Evolutionary conservation across 2,329 filamentous ascomycete species (phyloP), one percentile per base, ranked within the genome.

Genomic region (Pezicula neosporulosa): DNA sequence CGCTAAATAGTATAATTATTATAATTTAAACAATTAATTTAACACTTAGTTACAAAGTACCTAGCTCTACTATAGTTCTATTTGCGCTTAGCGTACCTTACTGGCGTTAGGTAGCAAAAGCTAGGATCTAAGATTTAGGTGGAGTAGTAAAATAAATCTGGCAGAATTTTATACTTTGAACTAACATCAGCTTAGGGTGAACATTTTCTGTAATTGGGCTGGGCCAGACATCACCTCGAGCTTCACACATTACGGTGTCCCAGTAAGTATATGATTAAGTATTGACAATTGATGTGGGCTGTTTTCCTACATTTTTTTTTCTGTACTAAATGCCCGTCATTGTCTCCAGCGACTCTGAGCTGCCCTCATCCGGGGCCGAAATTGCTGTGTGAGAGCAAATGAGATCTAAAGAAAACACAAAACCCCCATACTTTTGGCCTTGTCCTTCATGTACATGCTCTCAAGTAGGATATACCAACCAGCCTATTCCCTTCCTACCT

Each of bases 331-430:
- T 55, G 55, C 56, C 52, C 56, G 50, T 45, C 28, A 44, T 43
- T 58, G 51, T 49, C 37, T 47, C 50, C 42, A 45, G 52, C 37
- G 47, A 56, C 51, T 54, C 39, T 52, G 51, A 60, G 54, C 52
- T 50, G 50, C 47, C 54, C 51, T 52, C 41, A 49, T 21, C 39
- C 44, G 42, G 44, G 47, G 53, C 44, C 49, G 48, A 55, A 46
- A 52, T 52, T 61, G 60, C 60, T 58, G 30, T 56, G 54, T 42
- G 56, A 54, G 56, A 63, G 58, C 56, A 43, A 60, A 57, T 21
- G 51, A 63, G 63, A 58, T 65, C 63, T 66, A 66, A 59, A 60
- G 56, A 52, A 47, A 55, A 56, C 50, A 60, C 56, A 57, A 54
- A 54, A 46, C 54, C 51, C 54, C 56, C 50, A 50, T 59, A 57